phyloP scores from a whole-genome alignment of 352 stramenopile species.

The Globisporangium emineosum region DNA sequence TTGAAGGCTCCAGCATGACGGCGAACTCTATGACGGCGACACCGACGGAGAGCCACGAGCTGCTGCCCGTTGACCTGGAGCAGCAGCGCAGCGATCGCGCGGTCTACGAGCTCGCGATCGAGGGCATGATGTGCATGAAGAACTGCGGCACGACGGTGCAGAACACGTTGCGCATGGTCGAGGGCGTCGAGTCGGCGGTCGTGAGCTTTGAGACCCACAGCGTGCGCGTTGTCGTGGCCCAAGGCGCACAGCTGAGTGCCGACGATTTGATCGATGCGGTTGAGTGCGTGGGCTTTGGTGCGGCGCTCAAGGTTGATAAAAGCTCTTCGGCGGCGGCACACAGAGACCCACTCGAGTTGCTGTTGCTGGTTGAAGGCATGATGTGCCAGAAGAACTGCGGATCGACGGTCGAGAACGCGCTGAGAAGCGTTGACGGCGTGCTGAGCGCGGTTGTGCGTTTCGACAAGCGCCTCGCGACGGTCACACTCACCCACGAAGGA shows the following conservation, averaged over 20 bases:
- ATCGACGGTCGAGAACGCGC: constrained; percentile 83
- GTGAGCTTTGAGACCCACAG: constrained; percentile 67
- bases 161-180: constrained; percentile 59
- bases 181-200: constrained; percentile 62
- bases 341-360: constrained; percentile 33
- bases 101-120: constrained; percentile 72
- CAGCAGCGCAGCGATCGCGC: background rate
- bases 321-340: background rate
- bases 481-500: constrained; percentile 42
- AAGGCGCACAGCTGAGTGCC: constrained; percentile 32
- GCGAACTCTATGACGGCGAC: constrained; percentile 6
- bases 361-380: constrained; percentile 90
- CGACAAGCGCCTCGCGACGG: constrained; percentile 59
- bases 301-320: constrained; percentile 30
- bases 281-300: constrained; percentile 76
- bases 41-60: constrained; percentile 6
- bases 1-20: background rate
- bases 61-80: constrained; percentile 4
- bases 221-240: constrained; percentile 48
- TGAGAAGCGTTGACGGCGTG: constrained; percentile 79
- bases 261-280: constrained; percentile 72
- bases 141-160: constrained; percentile 92
- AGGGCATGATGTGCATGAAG: constrained; percentile 95
- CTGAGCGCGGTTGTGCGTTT: constrained; percentile 64
- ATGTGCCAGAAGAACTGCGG: constrained; percentile 96